Percentiles rank a stretch among this genome's conserved stretches.
Evolutionary conservation across 805 yeast species (phyloP).

Genomic region (Candida ipomoeae): DNA sequence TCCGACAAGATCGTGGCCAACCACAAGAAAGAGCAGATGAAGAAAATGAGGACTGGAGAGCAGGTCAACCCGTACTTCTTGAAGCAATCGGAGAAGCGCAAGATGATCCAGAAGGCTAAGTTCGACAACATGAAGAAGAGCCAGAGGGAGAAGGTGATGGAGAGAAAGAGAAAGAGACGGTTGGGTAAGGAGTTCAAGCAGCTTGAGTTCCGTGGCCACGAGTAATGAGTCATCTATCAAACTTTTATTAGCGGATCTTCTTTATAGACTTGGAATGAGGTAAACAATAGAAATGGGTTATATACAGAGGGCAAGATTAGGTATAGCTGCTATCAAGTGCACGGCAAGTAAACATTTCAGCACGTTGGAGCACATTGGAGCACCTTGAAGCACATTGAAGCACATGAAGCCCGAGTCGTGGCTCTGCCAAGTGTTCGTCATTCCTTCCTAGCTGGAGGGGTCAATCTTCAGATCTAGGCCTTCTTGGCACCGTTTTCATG

Average conservation of each 20-base stretch:
- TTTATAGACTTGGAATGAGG: conserved; percentile 4
- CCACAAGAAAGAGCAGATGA: conserved; percentile 49
- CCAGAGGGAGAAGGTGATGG: conserved; percentile 78
- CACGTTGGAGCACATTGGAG: too few relatives aligned
- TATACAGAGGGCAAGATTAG: conserved; percentile 4
- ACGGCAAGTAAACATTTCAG: neutral
- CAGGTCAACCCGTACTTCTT: conserved; percentile 53
- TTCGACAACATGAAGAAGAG: conserved; percentile 67
- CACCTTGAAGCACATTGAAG: too few relatives aligned
- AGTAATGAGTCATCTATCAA: conserved; percentile 1
- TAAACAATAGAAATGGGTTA: neutral
- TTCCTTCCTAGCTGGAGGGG: neutral
- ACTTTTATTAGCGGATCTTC: neutral
- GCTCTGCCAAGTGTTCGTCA: conserved; percentile 1
- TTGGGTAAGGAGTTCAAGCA: conserved; percentile 73
- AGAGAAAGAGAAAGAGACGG: conserved; percentile 81
- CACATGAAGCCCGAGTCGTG: neutral
- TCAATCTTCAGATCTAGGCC: neutral
- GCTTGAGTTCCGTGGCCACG: conserved; percentile 31
- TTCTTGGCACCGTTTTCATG: conserved; percentile 26
- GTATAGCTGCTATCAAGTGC: conserved; percentile 1
- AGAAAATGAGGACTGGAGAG: conserved; percentile 45
- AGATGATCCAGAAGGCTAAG: conserved; percentile 71
- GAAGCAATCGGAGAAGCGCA: conserved; percentile 67
- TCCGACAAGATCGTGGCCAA: conserved; percentile 62